phyloP scores from a whole-genome alignment of 805 yeast genomes.

The Teunomyces kruisii region DNA sequence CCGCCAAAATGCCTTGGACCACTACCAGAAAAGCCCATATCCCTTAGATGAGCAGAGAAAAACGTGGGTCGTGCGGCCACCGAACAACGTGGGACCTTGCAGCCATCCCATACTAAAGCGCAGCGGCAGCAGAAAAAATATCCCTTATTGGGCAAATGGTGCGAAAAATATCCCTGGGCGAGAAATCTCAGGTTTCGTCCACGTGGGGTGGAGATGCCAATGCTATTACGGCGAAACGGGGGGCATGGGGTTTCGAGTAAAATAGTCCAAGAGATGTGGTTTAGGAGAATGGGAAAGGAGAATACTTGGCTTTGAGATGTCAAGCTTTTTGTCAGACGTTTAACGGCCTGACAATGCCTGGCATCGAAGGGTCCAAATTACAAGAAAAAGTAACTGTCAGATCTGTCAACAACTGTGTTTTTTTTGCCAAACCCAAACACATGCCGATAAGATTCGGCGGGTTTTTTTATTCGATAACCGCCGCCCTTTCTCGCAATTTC shows the following conservation, averaged over 20 bases:
- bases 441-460: background rate
- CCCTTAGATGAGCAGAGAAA: background rate
- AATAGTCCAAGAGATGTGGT: background rate
- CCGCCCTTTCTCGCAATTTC: too few species aligned
- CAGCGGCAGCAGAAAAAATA: background rate
- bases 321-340: background rate
- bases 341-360: too few species aligned
- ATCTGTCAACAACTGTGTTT: too few species aligned
- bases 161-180: background rate
- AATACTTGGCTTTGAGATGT: background rate
- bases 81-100: conserved; percentile 9
- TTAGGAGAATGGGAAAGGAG: background rate
- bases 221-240: background rate
- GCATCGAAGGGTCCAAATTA: too few species aligned
- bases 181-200: background rate
- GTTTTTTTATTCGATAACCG: too few species aligned
- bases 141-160: background rate
- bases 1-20: background rate
- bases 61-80: conserved; percentile 11
- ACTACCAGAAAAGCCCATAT: background rate
- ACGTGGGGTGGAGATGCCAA: conserved; percentile 3
- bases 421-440: background rate
- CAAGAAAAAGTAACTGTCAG: too few species aligned
- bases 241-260: too few species aligned
- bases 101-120: background rate